phyloP scores from a whole-genome alignment of 2,329 filamentous ascomycete species.

The Alternaria sp. region DNA sequence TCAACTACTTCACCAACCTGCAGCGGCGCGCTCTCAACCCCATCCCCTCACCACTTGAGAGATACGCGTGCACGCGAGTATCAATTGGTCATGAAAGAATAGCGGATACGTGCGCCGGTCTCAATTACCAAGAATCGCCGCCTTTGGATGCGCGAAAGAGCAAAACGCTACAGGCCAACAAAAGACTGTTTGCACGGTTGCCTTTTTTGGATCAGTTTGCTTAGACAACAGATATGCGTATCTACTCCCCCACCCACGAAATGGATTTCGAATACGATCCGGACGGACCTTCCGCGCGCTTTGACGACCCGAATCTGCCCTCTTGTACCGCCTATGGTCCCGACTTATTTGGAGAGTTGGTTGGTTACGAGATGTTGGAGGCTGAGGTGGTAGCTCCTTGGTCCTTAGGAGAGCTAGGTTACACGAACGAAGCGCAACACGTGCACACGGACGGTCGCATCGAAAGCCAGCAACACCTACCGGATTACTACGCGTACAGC shows the following conservation, averaged over 20 bases:
- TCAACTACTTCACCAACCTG: neutral
- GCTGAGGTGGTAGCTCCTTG: neutral
- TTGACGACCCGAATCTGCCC: neutral
- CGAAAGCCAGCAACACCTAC: slow-evolving; percentile 5
- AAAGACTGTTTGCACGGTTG: slow-evolving; percentile 17
- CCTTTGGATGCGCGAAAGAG: neutral
- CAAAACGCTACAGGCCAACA: neutral
- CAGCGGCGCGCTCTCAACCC: neutral
- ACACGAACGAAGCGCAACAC: neutral
- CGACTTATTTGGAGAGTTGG: neutral
- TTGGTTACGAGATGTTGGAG: neutral
- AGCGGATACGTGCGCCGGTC: neutral
- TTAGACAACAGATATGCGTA: neutral
- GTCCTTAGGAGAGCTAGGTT: slow-evolving; percentile 7
- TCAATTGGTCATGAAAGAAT: neutral
- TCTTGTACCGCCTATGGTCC: neutral
- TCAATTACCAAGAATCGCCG: neutral
- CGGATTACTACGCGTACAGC: slow-evolving; percentile 15
- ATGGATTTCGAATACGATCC: neutral
- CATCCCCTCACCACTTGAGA: neutral
- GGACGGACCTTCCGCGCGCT: neutral
- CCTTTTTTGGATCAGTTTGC: neutral
- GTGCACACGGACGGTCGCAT: slow-evolving; percentile 8
- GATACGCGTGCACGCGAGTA: neutral
- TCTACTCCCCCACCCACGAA: neutral